Conservation (phyloP, 805 yeast genomes). For the Kodamaea leandrae region DNA sequence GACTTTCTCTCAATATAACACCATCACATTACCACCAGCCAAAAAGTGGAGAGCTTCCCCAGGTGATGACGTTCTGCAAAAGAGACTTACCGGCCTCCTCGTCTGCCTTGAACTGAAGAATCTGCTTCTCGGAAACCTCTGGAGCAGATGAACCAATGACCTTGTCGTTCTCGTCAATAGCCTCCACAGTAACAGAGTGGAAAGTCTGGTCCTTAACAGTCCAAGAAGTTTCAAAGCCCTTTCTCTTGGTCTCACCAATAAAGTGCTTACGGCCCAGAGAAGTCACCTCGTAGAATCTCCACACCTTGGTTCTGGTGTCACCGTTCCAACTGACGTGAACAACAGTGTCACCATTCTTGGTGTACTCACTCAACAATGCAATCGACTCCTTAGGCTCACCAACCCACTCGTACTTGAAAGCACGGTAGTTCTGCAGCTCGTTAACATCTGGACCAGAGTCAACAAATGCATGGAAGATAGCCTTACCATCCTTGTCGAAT, state of each 20-base stretch:
- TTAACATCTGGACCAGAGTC: conserved; percentile 29
- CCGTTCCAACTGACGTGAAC: conserved; percentile 38
- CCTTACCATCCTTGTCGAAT: conserved; percentile 23
- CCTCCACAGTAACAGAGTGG: conserved; percentile 15
- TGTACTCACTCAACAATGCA: conserved; percentile 22
- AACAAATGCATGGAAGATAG: conserved; percentile 30
- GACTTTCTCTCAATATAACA: too few species aligned
- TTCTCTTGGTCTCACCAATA: conserved; percentile 18
- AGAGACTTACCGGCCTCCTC: neutral
- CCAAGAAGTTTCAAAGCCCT: conserved; percentile 29
- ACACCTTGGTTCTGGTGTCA: conserved; percentile 31
- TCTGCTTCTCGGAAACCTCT: conserved; percentile 6
- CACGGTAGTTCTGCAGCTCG: conserved; percentile 30
- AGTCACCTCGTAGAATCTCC: conserved; percentile 25
- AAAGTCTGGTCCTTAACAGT: conserved; percentile 5
- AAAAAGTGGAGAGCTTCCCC: neutral
- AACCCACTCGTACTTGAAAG: conserved; percentile 34
- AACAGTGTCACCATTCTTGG: conserved; percentile 17
- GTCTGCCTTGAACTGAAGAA: neutral
- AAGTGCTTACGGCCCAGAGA: conserved; percentile 11
- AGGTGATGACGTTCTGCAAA: neutral
- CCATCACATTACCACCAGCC: too few species aligned
- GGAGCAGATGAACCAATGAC: conserved; percentile 14
- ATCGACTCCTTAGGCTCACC: conserved; percentile 33
- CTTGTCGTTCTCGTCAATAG: conserved; percentile 15